A percentile compares a stretch with the other conserved stretches of the same genome.
These are phyloP conservation scores for Cercospora brassicicola DNA, from an alignment of 2,329 filamentous ascomycete genomes.

Conservation along the genomic window DNA sequence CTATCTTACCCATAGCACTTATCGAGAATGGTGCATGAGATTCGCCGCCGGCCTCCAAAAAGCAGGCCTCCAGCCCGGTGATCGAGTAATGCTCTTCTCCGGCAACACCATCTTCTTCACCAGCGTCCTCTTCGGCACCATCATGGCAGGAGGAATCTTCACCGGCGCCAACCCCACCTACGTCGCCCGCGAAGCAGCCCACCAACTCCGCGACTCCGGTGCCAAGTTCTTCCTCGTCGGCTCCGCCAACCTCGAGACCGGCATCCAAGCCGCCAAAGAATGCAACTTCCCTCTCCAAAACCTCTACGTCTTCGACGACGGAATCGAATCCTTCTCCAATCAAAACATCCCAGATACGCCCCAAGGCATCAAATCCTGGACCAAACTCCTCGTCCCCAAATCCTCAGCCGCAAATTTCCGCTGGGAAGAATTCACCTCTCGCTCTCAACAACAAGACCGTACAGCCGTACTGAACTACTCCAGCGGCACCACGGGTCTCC, in stretches of 20 bases:
- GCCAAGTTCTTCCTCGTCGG: constrained; percentile 37
- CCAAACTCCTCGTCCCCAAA: constrained; percentile 41
- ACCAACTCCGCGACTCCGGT: constrained; percentile 35
- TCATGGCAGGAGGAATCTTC: constrained; percentile 61
- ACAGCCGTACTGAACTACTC: constrained; percentile 76
- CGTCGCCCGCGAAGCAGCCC: constrained; percentile 37
- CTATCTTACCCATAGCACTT: constrained; percentile 63
- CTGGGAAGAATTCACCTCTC: constrained; percentile 8
- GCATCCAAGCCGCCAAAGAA: constrained; percentile 52
- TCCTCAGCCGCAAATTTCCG: constrained; percentile 50
- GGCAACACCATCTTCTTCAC: constrained; percentile 75
- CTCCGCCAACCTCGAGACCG: constrained; percentile 51
- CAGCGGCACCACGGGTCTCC: constrained; percentile 74
- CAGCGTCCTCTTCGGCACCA: constrained; percentile 65
- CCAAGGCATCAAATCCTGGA: constrained; percentile 32
- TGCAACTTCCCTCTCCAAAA: constrained; percentile 48
- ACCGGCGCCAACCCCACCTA: constrained; percentile 42
- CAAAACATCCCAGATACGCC: constrained; percentile 64
- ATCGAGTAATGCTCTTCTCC: constrained; percentile 71
- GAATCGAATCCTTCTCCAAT: constrained; percentile 56
- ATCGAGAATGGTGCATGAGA: constrained; percentile 70
- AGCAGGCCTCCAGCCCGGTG: constrained; percentile 64
- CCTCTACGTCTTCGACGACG: constrained; percentile 53
- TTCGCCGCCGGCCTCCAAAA: constrained; percentile 64
- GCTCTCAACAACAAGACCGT: constrained; percentile 48